Base-by-base conservation (phyloP, 2,329 filamentous ascomycete genomes). In the Mycosphaerelloides madeirae region DNA sequence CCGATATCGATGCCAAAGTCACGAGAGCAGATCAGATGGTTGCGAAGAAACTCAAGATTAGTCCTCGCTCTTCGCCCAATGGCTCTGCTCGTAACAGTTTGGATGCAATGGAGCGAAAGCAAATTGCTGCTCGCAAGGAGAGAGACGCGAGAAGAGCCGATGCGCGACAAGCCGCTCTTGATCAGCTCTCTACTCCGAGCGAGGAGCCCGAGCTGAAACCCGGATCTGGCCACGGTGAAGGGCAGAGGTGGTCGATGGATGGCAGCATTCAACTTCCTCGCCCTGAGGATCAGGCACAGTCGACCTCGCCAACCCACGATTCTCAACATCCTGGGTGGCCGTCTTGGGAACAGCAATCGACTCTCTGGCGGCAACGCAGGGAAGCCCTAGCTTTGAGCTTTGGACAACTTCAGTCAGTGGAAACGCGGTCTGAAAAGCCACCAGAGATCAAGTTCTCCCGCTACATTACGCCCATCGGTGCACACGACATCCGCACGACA, bases 391-490 rank as follows among this genome's bases (percentile, higher is more conserved):
- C 46, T 12, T 3, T n/a, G 39, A 15, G 31, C 34, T n/a, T 25
- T 29, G 28, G 33, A 19, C 33, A 35, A 37, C 41, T 25, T 38
- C 41, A 6, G 25, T 28, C 22, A 39, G 8, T 20, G 16, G 28
- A 12, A 18, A 38, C 4, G 41, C 32, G 11, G 12, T 18, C 9
- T 16, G 11, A 8, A 6, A 36, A 50, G 12, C 56, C 59, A 4
- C 61, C 63, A 8, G 48, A 54, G 8, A 63, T 65, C n/a, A 53
- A 64, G 1, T 56, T 65, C 7, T 63, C 61, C 13, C 55, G 61
- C 3, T 62, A 64, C 44, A 56, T 63, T 38, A 65, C 63, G 5
- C 60, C 61, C 1, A 39, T 54, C 7, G 44, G 37, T 16, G 41
- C 51, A 3, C 56, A 59, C 28, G 49, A 48, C 22, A 54, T 46